Evolutionary conservation across 768 basidiomycete species (phyloP).

Genomic region (Amanita subjunquillea): DNA sequence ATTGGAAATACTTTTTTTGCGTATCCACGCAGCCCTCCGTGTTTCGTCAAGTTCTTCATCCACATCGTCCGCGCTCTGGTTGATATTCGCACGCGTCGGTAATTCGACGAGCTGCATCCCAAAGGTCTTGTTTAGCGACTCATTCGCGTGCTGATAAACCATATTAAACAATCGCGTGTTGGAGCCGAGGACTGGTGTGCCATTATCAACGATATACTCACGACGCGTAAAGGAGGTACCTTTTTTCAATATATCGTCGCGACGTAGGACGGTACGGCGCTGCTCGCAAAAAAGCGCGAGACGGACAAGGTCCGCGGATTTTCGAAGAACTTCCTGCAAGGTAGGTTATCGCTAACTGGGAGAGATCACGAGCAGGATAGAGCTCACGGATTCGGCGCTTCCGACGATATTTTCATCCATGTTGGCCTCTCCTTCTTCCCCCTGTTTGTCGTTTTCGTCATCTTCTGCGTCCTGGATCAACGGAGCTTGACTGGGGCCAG

Average conservation of each 20-base stretch:
- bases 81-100: conserved; percentile 38
- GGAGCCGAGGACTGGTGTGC: conserved; percentile 14
- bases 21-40: conserved; percentile 36
- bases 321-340: conserved; percentile 43
- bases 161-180: conserved; percentile 41
- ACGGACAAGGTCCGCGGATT: conserved; percentile 56
- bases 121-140: conserved; percentile 44
- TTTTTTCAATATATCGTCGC: conserved; percentile 73
- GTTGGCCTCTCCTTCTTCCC: conserved; percentile 1
- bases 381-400: not conserved
- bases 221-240: conserved; percentile 22
- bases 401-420: not conserved
- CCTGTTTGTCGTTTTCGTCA: not conserved
- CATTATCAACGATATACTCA: not conserved
- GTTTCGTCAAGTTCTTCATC: conserved; percentile 30
- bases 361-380: not conserved
- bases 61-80: conserved; percentile 25
- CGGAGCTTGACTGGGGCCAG: conserved; percentile 4
- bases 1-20: conserved; percentile 41
- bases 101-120: conserved; percentile 76
- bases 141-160: conserved; percentile 50
- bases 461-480: not conserved
- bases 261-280: conserved; percentile 42
- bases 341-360: not conserved
- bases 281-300: conserved; percentile 68